Evolutionary conservation across 805 yeast genomes (phyloP).

Genomic region (Wickerhamiella azyma): DNA sequence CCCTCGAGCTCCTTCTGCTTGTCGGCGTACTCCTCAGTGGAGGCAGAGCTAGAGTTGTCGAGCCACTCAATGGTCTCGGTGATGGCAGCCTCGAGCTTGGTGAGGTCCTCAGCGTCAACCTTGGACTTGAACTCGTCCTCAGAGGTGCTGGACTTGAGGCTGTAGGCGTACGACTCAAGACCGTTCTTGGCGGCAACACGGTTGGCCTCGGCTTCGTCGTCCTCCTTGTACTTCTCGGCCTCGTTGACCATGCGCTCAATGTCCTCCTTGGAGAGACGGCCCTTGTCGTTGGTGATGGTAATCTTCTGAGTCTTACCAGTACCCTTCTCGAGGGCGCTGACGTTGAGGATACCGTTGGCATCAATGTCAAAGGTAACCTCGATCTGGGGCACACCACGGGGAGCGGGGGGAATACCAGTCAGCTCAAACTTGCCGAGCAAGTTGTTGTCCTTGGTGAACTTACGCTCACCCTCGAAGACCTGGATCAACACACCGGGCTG

Average conservation of each 20-base stretch:
- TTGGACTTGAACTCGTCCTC: slow-evolving; percentile 97
- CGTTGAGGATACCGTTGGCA: slow-evolving; percentile 99
- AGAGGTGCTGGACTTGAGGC: slow-evolving; percentile 89
- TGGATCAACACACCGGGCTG: slow-evolving; percentile 98
- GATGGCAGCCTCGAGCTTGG: slow-evolving; percentile 22
- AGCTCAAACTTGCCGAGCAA: slow-evolving; percentile 97
- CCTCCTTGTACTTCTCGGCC: slow-evolving; percentile 97
- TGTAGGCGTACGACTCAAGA: slow-evolving; percentile 95
- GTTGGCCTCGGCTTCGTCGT: slow-evolving; percentile 99
- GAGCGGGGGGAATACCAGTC: slow-evolving; percentile 94
- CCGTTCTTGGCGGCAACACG: slow-evolving; percentile 98
- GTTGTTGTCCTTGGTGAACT: slow-evolving; percentile 83
- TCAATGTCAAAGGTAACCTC: slow-evolving; percentile 98
- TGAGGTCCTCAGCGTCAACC: slow-evolving; percentile 25
- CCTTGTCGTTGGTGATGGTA: slow-evolving; percentile 97
- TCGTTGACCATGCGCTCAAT: slow-evolving; percentile 97
- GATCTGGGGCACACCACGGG: slow-evolving; percentile 98
- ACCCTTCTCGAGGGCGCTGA: slow-evolving; percentile 95
- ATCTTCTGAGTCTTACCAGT: slow-evolving; percentile 98
- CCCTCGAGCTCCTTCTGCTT: slow-evolving; percentile 93
- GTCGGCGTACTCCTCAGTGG: slow-evolving; percentile 77
- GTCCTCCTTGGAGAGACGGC: slow-evolving; percentile 92
- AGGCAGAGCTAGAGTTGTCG: slow-evolving; percentile 68
- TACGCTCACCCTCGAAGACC: slow-evolving; percentile 99
- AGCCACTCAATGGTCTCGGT: slow-evolving; percentile 45